Conservation (phyloP, 2,329 filamentous ascomycete genomes). For the Aspergillus terreus region DNA sequence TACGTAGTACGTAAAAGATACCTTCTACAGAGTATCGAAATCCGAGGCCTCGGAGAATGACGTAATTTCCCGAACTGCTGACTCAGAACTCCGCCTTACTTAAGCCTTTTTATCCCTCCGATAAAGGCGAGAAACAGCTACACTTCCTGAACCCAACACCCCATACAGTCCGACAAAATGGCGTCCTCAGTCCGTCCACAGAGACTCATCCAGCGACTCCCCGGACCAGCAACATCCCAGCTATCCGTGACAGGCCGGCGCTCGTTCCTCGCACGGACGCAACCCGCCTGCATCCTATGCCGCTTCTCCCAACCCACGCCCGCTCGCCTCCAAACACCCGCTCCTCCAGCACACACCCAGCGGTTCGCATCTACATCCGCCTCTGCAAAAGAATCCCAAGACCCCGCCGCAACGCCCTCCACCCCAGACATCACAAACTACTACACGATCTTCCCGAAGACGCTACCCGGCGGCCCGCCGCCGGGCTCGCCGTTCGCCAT, state of each 20-base stretch:
- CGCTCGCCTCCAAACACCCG: neutral
- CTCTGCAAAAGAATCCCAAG: neutral
- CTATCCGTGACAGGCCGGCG: conserved; percentile 3
- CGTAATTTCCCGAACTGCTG: neutral
- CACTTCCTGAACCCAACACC: neutral
- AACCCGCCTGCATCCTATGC: conserved; percentile 13
- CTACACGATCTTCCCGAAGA: conserved; percentile 84
- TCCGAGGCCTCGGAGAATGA: conserved; percentile 1
- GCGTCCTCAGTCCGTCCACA: conserved; percentile 10
- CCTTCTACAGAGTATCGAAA: neutral
- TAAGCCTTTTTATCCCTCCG: neutral
- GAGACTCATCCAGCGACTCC: conserved; percentile 10
- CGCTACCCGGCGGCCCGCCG: conserved; percentile 73
- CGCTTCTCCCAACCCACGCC: conserved; percentile 6
- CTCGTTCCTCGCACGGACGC: conserved; percentile 7
- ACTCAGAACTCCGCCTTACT: neutral
- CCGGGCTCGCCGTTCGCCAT: conserved; percentile 73
- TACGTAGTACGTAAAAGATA: too few relatives aligned
- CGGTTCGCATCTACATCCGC: conserved; percentile 19
- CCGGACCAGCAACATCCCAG: neutral
- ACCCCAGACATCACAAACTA: conserved; percentile 53
- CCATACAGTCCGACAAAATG: conserved; percentile 4
- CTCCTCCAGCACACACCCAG: neutral
- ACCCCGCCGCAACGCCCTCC: conserved; percentile 7
- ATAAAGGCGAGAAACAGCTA: neutral